Evolutionary conservation across 768 basidiomycete genomes (phyloP).

Genomic region (Grammothele lineata): DNA sequence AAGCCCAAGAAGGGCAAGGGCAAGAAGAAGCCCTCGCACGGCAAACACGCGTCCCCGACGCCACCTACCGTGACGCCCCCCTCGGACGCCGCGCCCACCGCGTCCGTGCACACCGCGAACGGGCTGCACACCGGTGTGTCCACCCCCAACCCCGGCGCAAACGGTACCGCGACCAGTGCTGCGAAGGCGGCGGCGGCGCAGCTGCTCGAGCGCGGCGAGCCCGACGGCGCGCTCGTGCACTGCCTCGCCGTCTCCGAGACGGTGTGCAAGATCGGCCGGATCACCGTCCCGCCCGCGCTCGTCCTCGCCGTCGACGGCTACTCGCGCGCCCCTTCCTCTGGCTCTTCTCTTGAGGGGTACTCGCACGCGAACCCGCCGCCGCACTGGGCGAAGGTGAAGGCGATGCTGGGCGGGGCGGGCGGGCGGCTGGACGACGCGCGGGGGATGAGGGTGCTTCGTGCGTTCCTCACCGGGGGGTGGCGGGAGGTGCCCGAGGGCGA

Average conservation of each 20-base stretch:
- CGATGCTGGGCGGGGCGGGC: constrained; percentile 14
- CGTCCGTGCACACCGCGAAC: constrained; percentile 33
- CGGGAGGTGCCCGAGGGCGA: constrained; percentile 49
- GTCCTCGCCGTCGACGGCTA: constrained; percentile 61
- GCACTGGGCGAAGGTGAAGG: constrained; percentile 35
- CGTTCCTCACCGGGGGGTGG: constrained; percentile 59
- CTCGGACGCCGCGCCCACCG: constrained; percentile 20
- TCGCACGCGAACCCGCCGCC: constrained; percentile 44
- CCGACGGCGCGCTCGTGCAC: constrained; percentile 56
- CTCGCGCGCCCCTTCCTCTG: constrained; percentile 14
- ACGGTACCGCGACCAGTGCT: not conserved
- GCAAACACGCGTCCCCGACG: not conserved
- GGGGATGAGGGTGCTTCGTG: constrained; percentile 34
- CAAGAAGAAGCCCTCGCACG: constrained; percentile 8
- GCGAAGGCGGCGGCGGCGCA: constrained; percentile 4
- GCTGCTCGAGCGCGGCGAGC: constrained; percentile 29
- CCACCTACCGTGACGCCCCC: not conserved
- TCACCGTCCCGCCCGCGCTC: constrained; percentile 68
- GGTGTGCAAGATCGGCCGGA: constrained; percentile 68
- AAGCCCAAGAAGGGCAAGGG: constrained; percentile 37
- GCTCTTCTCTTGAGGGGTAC: constrained; percentile 20
- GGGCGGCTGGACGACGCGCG: constrained; percentile 10
- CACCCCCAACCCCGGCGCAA: constrained; percentile 7
- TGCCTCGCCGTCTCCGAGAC: constrained; percentile 59
- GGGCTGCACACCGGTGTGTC: constrained; percentile 20